These are phyloP conservation scores for Trichomonas gallinae DNA, from an alignment of 208 protist genomes.

Conservation along the genomic window DNA sequence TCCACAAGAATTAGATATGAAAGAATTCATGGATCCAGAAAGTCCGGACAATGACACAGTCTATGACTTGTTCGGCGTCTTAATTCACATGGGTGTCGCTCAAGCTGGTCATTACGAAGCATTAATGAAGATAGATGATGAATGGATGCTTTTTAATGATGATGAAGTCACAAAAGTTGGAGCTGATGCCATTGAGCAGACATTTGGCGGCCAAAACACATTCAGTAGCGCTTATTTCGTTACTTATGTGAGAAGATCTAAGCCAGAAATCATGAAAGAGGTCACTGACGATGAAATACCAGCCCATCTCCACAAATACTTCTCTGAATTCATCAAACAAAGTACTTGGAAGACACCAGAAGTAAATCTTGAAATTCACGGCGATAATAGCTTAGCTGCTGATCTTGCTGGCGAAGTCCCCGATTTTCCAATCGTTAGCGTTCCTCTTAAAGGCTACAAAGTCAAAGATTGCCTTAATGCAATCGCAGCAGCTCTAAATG, in stretches of 20 bases:
- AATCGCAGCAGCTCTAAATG: background rate
- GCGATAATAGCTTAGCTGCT: background rate
- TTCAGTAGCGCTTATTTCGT: background rate
- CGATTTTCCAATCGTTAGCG: background rate
- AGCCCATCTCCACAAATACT: background rate
- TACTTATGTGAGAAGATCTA: background rate
- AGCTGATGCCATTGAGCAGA: background rate
- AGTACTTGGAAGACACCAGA: background rate
- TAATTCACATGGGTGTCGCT: background rate
- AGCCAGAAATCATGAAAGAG: background rate
- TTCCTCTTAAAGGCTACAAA: background rate
- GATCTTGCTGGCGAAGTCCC: background rate
- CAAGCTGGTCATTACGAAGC: background rate
- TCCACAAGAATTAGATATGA: background rate
- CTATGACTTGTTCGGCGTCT: background rate
- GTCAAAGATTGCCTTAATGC: background rate
- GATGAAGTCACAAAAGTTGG: background rate
- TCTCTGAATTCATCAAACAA: background rate
- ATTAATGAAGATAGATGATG: background rate
- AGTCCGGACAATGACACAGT: background rate
- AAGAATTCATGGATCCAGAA: background rate
- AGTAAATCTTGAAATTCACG: background rate
- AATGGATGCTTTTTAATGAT: slow-evolving; percentile 8
- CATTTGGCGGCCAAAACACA: background rate
- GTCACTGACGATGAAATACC: background rate